Conservation (phyloP, 2,329 filamentous ascomycete genomes). For the Acephala macrosclerotiorum region DNA sequence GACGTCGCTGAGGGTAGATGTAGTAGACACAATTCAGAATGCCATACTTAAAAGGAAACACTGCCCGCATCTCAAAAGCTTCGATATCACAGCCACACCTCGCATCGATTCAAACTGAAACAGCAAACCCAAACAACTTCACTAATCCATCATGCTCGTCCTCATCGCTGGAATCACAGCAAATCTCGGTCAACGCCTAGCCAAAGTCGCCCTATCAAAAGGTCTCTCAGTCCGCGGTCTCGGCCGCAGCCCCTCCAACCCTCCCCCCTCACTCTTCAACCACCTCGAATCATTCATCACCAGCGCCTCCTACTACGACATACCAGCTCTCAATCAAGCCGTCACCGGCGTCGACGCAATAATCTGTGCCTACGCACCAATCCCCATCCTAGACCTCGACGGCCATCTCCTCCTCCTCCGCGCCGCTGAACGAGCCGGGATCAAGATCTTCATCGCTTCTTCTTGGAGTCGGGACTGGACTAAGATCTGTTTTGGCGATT, state of each 20-base stretch:
- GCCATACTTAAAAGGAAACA: too few species aligned
- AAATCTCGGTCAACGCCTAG: not conserved
- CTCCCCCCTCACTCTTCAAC: not conserved
- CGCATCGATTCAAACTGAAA: too few species aligned
- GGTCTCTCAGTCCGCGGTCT: not conserved
- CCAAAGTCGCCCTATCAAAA: not conserved
- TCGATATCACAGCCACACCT: too few species aligned
- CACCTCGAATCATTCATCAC: not conserved
- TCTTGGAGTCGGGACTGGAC: conserved; percentile 47
- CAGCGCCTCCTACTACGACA: conserved; percentile 32
- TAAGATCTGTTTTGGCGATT: conserved; percentile 39
- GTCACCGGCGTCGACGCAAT: conserved; percentile 46
- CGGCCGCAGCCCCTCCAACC: not conserved
- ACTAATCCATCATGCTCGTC: not conserved
- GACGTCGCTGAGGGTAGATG: too few species aligned
- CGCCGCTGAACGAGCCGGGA: conserved; percentile 46
- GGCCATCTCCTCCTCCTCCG: conserved; percentile 46
- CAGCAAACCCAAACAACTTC: too few species aligned
- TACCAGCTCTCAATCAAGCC: conserved; percentile 44
- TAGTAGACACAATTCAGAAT: too few species aligned
- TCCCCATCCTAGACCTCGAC: conserved; percentile 43
- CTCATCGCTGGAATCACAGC: not conserved
- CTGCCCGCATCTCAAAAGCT: too few species aligned
- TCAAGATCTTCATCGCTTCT: conserved; percentile 43
- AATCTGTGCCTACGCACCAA: conserved; percentile 43